These are phyloP conservation scores for Globisporangium viniferum DNA, from an alignment of 352 stramenopile species.

Conservation along the genomic window DNA sequence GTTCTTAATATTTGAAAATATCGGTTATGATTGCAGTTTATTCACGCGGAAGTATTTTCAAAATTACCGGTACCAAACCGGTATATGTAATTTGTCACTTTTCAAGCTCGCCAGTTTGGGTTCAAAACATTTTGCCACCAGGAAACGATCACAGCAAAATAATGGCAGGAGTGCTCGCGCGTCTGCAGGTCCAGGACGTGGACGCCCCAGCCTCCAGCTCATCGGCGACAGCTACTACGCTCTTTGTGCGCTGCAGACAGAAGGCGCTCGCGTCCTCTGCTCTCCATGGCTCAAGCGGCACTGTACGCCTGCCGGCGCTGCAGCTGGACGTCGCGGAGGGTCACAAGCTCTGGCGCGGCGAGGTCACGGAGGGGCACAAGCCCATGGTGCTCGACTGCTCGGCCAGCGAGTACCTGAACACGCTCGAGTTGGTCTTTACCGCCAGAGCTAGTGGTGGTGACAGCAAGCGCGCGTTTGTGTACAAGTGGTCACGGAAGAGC, in stretches of 20 bases:
- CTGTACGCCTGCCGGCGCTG: conserved; percentile 9
- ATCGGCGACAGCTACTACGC: background rate
- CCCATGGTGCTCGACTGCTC: conserved; percentile 45
- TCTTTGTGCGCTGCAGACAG: conserved; percentile 31
- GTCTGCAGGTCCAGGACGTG: conserved; percentile 23
- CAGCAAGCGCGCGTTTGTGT: conserved; percentile 23
- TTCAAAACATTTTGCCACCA: background rate
- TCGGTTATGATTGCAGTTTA: too few relatives aligned
- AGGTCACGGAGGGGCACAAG: conserved; percentile 35
- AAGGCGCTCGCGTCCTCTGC: background rate
- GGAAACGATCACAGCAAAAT: background rate
- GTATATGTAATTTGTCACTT: conserved; percentile 4
- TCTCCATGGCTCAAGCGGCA: background rate
- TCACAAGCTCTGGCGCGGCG: conserved; percentile 25
- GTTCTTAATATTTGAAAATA: too few relatives aligned
- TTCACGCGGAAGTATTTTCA: too few relatives aligned
- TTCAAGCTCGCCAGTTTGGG: background rate
- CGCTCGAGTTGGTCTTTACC: conserved; percentile 18
- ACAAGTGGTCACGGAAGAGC: conserved; percentile 37
- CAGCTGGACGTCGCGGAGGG: conserved; percentile 31
- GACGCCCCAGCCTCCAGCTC: conserved; percentile 10
- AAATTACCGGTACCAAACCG: too few relatives aligned
- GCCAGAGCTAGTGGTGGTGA: background rate
- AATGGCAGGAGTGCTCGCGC: conserved; percentile 12
- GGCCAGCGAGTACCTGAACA: conserved; percentile 26